Evolutionary conservation across 768 basidiomycete genomes (phyloP).

Genomic region (Tulasnella sp.): DNA sequence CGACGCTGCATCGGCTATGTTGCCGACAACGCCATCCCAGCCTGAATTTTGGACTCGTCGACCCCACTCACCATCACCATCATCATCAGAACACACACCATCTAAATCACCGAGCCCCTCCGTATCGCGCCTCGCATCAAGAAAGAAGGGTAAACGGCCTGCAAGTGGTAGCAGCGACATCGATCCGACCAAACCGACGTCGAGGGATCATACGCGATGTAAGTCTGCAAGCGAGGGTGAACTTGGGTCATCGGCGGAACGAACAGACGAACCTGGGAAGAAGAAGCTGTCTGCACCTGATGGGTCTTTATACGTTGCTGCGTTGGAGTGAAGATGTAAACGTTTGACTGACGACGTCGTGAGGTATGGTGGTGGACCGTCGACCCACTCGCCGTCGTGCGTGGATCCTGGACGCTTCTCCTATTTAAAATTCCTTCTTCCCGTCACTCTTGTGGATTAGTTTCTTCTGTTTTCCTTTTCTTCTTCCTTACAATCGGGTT

Average conservation of each 20-base stretch:
- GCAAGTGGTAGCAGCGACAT: neutral
- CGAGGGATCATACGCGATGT: neutral
- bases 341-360: neutral
- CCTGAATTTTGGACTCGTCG: slow-evolving; percentile 1
- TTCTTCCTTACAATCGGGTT: neutral
- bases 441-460: neutral
- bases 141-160: neutral
- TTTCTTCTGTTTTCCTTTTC: neutral
- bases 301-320: neutral
- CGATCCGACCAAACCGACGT: slow-evolving; percentile 6
- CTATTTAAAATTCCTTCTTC: neutral
- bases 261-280: neutral
- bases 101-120: neutral
- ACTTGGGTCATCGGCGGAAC: neutral
- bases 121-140: neutral
- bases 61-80: neutral
- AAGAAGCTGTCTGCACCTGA: neutral
- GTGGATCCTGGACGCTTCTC: neutral
- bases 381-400: neutral
- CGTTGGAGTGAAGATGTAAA: neutral
- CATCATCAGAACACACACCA: neutral
- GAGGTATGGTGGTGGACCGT: neutral
- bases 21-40: neutral
- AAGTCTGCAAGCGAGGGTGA: neutral
- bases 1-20: neutral